phyloP scores from a whole-genome alignment of 2,329 filamentous ascomycete species.

The Arthrobotrys iridis region DNA sequence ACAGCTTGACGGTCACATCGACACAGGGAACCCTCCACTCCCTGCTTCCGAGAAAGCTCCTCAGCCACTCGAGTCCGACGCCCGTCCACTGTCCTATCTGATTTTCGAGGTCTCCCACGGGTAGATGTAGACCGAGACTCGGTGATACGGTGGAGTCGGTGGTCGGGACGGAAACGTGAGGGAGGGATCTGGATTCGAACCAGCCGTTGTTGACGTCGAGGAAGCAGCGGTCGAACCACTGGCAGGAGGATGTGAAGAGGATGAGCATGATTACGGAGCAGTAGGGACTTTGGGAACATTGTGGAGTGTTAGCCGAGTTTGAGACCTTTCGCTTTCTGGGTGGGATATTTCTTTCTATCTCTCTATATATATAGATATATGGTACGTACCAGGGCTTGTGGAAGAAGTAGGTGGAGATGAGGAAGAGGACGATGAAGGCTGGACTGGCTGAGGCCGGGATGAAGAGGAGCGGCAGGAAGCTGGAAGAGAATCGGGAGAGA shows the following conservation, averaged over 20 bases:
- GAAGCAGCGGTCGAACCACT: conserved; percentile 89
- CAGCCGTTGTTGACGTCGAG: conserved; percentile 87
- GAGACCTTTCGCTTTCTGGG: too few species aligned
- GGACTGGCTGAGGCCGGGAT: conserved; percentile 87
- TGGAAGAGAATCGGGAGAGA: conserved; percentile 60
- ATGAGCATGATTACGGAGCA: conserved; percentile 95
- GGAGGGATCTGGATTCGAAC: conserved; percentile 80
- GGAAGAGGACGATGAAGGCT: conserved; percentile 85
- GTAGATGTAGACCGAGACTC: conserved; percentile 58
- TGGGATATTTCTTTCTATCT: too few species aligned
- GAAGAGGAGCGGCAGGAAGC: conserved; percentile 87
- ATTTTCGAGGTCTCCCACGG: conserved; percentile 64
- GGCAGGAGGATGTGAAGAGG: conserved; percentile 89
- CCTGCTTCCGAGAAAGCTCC: conserved; percentile 79
- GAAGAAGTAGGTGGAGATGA: conserved; percentile 93
- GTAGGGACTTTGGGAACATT: conserved; percentile 72
- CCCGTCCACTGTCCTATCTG: conserved; percentile 73
- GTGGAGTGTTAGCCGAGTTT: background rate
- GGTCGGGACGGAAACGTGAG: conserved; percentile 60
- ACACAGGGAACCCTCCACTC: conserved; percentile 94
- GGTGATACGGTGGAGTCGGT: conserved; percentile 45
- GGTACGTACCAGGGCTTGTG: conserved; percentile 79
- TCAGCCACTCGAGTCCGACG: conserved; percentile 84
- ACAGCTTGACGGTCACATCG: conserved; percentile 84
- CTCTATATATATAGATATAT: too few species aligned